Conservation (phyloP, 257 asterid species). For the Cordia subcordata region DNA sequence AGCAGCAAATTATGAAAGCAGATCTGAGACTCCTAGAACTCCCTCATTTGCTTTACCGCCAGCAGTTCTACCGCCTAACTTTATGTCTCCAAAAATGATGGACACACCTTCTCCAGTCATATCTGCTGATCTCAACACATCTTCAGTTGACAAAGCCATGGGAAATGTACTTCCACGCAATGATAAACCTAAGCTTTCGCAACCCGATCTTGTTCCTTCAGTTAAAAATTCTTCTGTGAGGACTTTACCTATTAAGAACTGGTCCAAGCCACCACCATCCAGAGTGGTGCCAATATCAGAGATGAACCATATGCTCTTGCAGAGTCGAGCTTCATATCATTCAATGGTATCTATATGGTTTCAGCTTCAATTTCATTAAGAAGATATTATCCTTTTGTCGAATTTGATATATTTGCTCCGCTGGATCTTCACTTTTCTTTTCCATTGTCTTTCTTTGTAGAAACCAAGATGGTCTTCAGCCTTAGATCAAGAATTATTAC, state of each 20-base stretch:
- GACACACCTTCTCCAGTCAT: constrained; percentile 16
- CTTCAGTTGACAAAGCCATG: constrained; percentile 18
- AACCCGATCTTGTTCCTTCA: constrained; percentile 16
- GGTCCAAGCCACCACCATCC: constrained; percentile 13
- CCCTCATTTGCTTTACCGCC: constrained; percentile 23
- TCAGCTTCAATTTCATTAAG: neutral
- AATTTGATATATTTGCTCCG: neutral
- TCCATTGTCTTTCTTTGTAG: constrained; percentile 36
- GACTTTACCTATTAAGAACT: constrained; percentile 11
- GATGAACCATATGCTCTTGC: constrained; percentile 59
- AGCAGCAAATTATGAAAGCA: constrained; percentile 10
- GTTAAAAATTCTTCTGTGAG: constrained; percentile 14
- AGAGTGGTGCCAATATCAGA: constrained; percentile 46
- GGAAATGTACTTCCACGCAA: constrained; percentile 16
- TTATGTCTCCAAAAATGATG: constrained; percentile 18
- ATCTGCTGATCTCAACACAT: constrained; percentile 14
- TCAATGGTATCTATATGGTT: constrained; percentile 45
- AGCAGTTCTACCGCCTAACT: constrained; percentile 7
- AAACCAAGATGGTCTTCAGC: constrained; percentile 59
- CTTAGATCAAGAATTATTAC: constrained; percentile 51
- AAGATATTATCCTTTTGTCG: neutral
- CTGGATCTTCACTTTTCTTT: neutral
- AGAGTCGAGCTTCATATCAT: constrained; percentile 37
- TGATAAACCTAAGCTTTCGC: constrained; percentile 10
- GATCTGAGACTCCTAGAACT: constrained; percentile 2